phyloP scores from a whole-genome alignment of 176 grass and related monocot species.

The Phyllostachys edulis region DNA sequence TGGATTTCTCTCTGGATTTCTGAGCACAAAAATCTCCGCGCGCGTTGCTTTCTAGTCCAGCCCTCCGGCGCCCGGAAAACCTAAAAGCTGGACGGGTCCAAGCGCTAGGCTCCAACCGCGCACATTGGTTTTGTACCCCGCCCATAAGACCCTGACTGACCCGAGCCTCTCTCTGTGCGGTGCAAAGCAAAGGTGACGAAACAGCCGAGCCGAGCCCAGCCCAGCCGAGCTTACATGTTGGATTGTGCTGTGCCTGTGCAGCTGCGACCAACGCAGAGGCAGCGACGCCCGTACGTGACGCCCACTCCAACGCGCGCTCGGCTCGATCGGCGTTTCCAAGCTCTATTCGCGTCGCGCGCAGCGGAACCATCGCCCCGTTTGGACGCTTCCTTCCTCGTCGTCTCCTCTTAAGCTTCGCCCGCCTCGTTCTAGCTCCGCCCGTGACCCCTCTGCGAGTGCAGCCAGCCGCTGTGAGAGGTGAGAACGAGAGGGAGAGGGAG shows the following conservation, averaged over 20 bases:
- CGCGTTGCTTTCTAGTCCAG: background rate
- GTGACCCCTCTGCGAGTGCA: background rate
- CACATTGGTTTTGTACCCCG: slow-evolving; percentile 18
- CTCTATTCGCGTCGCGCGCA: background rate
- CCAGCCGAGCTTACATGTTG: background rate
- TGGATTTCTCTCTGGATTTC: slow-evolving; percentile 24
- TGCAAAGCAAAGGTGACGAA: background rate
- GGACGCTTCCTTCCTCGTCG: slow-evolving; percentile 17
- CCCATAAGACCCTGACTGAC: background rate
- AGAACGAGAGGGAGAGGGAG: background rate
- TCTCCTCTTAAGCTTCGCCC: slow-evolving; percentile 27
- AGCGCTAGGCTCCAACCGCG: slow-evolving; percentile 25
- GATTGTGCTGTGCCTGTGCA: slow-evolving; percentile 1
- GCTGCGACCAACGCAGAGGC: background rate
- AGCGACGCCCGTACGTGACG: background rate
- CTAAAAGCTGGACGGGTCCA: slow-evolving; percentile 28
- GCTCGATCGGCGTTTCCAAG: slow-evolving; percentile 22
- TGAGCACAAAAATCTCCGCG: background rate
- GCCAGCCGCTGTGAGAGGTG: background rate
- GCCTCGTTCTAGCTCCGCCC: background rate
- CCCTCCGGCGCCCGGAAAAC: background rate
- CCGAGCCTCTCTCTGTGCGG: background rate
- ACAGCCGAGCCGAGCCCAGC: background rate
- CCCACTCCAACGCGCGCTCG: slow-evolving; percentile 1
- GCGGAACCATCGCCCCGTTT: slow-evolving; percentile 50